Evolutionary conservation across 192 early-diverging fungal species (phyloP).

Genomic region (Backusella australiensis): DNA sequence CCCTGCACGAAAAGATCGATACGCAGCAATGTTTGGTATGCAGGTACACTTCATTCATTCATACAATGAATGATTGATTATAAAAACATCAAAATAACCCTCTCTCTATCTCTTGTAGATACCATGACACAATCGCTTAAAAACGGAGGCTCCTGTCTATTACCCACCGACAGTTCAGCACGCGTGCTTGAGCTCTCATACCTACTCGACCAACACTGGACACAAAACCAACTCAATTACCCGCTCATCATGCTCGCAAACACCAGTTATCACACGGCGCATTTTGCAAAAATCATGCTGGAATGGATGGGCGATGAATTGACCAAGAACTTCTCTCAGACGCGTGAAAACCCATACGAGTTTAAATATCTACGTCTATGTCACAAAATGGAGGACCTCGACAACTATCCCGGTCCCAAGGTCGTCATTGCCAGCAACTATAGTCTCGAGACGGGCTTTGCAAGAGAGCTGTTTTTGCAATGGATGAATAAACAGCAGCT

Average conservation of each 20-base stretch:
- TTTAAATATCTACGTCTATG: slow-evolving; percentile 75
- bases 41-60: not conserved
- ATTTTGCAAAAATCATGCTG: slow-evolving; percentile 86
- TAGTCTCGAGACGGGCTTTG: slow-evolving; percentile 82
- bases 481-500: slow-evolving; percentile 49
- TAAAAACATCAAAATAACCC: no score
- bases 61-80: not conserved
- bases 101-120: slow-evolving; percentile 40
- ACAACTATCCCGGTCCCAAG: slow-evolving; percentile 68
- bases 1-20: slow-evolving; percentile 70
- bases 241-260: slow-evolving; percentile 80
- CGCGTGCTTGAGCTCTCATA: slow-evolving; percentile 90
- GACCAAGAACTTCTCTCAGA: slow-evolving; percentile 64
- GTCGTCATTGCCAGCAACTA: slow-evolving; percentile 82
- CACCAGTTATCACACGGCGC: slow-evolving; percentile 70
- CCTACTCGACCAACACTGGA: slow-evolving; percentile 87
- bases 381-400: slow-evolving; percentile 66
- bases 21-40: slow-evolving; percentile 74
- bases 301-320: slow-evolving; percentile 96
- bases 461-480: slow-evolving; percentile 73
- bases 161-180: slow-evolving; percentile 88
- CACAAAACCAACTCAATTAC: slow-evolving; percentile 52
- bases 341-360: slow-evolving; percentile 85
- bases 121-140: slow-evolving; percentile 59
- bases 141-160: slow-evolving; percentile 74